These are phyloP conservation scores for Curvularia lunata DNA, from an alignment of 2,329 filamentous ascomycete species.

Conservation along the genomic window DNA sequence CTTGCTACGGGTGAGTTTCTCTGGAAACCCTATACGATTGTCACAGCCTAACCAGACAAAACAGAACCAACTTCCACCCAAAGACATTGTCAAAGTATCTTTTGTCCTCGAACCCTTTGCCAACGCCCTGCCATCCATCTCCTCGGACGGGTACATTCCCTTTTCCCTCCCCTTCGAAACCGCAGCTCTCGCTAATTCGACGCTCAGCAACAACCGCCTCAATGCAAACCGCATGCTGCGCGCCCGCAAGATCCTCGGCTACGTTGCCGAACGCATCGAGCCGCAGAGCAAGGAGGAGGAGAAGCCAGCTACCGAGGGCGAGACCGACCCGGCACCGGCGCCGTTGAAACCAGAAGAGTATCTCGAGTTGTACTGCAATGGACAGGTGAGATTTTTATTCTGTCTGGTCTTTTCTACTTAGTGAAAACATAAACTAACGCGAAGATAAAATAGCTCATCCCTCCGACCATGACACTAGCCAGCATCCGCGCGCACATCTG, in stretches of 20 bases:
- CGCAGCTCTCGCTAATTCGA: slow-evolving; percentile 34
- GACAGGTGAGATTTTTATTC: slow-evolving; percentile 67
- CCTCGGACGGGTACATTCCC: slow-evolving; percentile 68
- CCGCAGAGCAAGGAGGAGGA: slow-evolving; percentile 65
- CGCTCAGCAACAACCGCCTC: slow-evolving; percentile 75
- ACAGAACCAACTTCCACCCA: slow-evolving; percentile 78
- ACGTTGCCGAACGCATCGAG: slow-evolving; percentile 92
- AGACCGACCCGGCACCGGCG: background rate
- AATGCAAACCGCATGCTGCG: slow-evolving; percentile 97
- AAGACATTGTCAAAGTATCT: slow-evolving; percentile 96
- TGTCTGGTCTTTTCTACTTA: too few species aligned
- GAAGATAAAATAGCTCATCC: slow-evolving; percentile 60
- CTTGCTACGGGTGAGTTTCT: slow-evolving; percentile 66
- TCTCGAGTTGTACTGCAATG: slow-evolving; percentile 92
- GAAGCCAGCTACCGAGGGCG: slow-evolving; percentile 26
- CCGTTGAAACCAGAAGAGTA: slow-evolving; percentile 84
- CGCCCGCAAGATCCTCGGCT: slow-evolving; percentile 90
- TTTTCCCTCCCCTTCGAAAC: slow-evolving; percentile 33
- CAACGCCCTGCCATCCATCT: slow-evolving; percentile 75
- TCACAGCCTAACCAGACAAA: background rate
- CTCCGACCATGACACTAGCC: slow-evolving; percentile 87
- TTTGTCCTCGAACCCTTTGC: slow-evolving; percentile 87
- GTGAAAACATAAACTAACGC: background rate
- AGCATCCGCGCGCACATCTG: slow-evolving; percentile 91
- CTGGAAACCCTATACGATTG: background rate